Evolutionary conservation across 306 rosid species (phyloP), one percentile per base, ranked within the genome.

Genomic region (Lotus japonicus): DNA sequence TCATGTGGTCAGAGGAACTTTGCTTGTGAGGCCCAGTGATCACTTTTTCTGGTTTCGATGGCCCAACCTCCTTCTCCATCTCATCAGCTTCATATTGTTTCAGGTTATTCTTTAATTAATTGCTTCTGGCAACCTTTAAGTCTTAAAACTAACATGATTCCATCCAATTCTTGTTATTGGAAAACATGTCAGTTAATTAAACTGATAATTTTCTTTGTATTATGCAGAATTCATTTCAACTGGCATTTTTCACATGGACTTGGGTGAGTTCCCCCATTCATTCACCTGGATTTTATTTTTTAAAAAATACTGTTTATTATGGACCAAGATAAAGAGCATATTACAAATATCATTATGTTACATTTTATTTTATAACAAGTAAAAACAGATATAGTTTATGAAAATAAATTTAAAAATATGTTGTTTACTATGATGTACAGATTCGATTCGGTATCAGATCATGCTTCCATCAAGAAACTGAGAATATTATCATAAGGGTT

Each of bases 141-240:
- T n/a, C 46, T 26, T 21, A 21, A 21, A 26, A 26, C 33, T 26
- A 64, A 44, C 26, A 26, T 6, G 13, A 28, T 6, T 9, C 57
- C 38, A 3, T 60, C 11, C 33, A 39, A 33, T 49, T 49, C 18
- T 49, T 51, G 18, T 66, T 50, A 35, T 35, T 15, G 44, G 26
- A 1, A 15, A 50, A 50, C 5, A 18, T 51, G 60, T 17, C 68
- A 35, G 16, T 36, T 66, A 7, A 36, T 36, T 66, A 7, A 36
- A 17, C 61, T 50, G 2, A 36, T 4, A 3, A 31, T 8, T 21
- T 3, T 12, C 1, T 5, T 14, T 65, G 68, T 23, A 19, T 45
- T 42, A 9, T 75, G 77, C 87, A 85, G 95, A 88, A 85, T 77
- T 81, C 90, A 50, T 88, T 88, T 54, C 86, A 88, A 50, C 26